Evolutionary conservation across 257 asterid genomes (phyloP), one percentile per base, ranked within the genome.

Genomic region (Parsonsia alboflavescens): DNA sequence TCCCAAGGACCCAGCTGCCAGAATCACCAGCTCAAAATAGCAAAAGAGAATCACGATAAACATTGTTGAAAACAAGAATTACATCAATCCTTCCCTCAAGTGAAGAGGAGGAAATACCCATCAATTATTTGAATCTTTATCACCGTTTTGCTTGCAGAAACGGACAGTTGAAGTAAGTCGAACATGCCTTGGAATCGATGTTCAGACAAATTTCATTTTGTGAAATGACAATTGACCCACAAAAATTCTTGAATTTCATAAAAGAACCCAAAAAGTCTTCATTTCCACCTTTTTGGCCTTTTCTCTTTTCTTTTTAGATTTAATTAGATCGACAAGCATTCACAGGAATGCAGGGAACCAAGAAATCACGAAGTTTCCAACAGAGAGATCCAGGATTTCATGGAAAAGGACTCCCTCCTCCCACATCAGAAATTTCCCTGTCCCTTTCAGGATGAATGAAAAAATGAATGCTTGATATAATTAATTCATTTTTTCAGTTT

Each of bases 1-100:
- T 2, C 59, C 74, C 36, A 22, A 17, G 33, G 79, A 72, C 77
- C 44, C 80, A 70, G 80, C 81, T 63, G 30, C 45, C 54, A 49
- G 15, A 52, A 22, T 66, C 39, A 76, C 46, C 42, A 70, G 78
- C 75, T 70, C 80, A 45, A 58, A 68, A 61, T 56, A 72, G 76
- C 52, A 68, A 78, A 68, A 48, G 28, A 77, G 39, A 57, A 80
- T 46, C 75, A 61, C 30, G 58, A 69, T 11, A 22, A 81, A 36
- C 80, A 66, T 44, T 54, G 73, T 12, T 33, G 58, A 30, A 13
- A 16, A 65, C 39, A 21, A 71, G 54, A 66, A 78, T 16, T 79
- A 78, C 85, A 79, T 81, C 68, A 39, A 54, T 53, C 48, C 46
- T 65, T 65, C 45, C 21, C 22, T 61, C 39, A 4, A 33, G 9